Evolutionary conservation across 1,284 basidiomycete species (phyloP), one percentile per base, ranked within the genome.

Genomic region (Bondarzewia mesenterica): DNA sequence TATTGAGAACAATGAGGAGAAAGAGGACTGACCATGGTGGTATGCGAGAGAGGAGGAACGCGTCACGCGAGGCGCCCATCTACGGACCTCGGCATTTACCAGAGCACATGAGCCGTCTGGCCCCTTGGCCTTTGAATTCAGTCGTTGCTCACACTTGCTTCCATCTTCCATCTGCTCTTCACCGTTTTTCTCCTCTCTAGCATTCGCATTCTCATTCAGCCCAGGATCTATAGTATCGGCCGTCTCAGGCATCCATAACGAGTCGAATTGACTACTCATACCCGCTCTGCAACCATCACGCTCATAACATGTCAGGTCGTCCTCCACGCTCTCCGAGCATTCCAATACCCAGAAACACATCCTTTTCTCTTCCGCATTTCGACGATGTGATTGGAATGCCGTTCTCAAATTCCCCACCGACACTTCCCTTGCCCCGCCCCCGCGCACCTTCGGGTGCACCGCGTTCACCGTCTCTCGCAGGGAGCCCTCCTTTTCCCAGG

Each of bases 301-400:
- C 51, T 45, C 37, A 48, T 42, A 54, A 56, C 53, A 82, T 81
- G 78, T 70, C 70, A 39, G 68, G 67, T 36, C 65, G 78, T 49
- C 73, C 74, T 43, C 67, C 75, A 10, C 76, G 81, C 61, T 78
- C 81, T 0, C 69, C 80, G 20, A 82, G 74, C 57, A 82, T 84
- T 58, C 77, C 82, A 29, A 77, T 82, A 49, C 77, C 78, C 15
- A 69, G 72, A 15, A 67, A 69, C 15, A 69, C 74, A 20, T 68
- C 76, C 23, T 64, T 70, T 7, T 47, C 54, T 16, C 52, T 55
- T 50, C 72, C 80, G 50, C 77, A 75, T 52, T 74, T 85, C 52
- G 78, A 87, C 60, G 74, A 74, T 46, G 70, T 78, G 42, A 76
- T 85, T 29, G 70, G 78, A 27, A 77, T 83, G 52, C 78, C 80